Evolutionary conservation across 106 monocot genomes (phyloP).

Genomic region (Narthecium ossifragum): DNA sequence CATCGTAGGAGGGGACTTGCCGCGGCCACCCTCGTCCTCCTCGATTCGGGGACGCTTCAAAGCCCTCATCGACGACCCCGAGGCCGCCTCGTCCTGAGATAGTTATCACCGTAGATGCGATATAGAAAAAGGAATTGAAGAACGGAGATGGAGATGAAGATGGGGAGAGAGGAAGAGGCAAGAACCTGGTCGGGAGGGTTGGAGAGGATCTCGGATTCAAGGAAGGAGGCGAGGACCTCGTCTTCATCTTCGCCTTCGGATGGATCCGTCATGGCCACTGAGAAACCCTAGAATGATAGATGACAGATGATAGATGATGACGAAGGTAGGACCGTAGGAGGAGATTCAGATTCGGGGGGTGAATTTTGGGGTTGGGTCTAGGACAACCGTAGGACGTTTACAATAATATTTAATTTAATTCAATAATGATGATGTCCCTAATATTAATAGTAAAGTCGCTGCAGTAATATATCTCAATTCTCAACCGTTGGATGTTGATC

Average conservation of each 20-base stretch:
- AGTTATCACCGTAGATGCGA: neutral
- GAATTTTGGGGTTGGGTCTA: no score
- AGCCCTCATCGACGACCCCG: conserved; percentile 5
- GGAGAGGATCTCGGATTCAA: conserved; percentile 88
- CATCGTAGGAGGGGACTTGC: neutral
- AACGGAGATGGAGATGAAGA: conserved; percentile 4
- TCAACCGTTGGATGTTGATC: no score
- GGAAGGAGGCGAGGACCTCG: conserved; percentile 57
- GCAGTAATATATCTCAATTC: no score
- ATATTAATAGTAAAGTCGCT: no score
- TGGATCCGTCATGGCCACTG: conserved; percentile 27
- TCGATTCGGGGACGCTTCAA: conserved; percentile 43
- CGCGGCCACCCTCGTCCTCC: neutral
- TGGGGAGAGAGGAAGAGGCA: neutral
- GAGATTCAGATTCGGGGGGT: no score
- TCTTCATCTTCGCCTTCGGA: conserved; percentile 61
- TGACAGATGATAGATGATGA: no score
- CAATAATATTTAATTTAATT: no score
- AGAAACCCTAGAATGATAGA: neutral
- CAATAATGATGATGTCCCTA: no score
- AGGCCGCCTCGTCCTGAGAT: neutral
- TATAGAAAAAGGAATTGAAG: neutral
- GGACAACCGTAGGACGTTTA: no score
- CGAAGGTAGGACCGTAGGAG: no score
- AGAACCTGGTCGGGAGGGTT: conserved; percentile 11